phyloP scores from a whole-genome alignment of 2,329 filamentous ascomycete species.

The Fusarium xylarioides region DNA sequence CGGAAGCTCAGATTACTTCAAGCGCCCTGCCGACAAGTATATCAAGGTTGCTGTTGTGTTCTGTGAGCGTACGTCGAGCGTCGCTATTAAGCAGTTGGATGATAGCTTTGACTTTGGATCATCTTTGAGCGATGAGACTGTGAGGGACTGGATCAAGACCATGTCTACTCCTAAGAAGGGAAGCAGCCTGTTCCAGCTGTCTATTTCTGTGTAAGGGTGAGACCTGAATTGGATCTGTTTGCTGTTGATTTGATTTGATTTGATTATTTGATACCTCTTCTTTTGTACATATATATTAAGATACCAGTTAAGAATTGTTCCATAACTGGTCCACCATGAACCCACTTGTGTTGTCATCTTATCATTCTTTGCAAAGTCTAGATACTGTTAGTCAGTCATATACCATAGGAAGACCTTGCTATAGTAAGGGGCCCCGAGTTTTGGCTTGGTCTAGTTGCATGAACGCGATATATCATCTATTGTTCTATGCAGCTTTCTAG shows the following conservation, averaged over 20 bases:
- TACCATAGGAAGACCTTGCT: no score
- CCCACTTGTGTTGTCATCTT: background rate
- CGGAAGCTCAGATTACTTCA: slow-evolving; percentile 77
- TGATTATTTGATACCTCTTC: slow-evolving; percentile 10
- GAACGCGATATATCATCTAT: background rate
- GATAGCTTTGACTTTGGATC: slow-evolving; percentile 52
- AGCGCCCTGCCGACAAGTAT: slow-evolving; percentile 65
- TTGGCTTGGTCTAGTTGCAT: background rate
- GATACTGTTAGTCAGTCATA: no score
- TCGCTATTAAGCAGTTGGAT: slow-evolving; percentile 65
- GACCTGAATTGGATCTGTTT: background rate
- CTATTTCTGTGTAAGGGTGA: background rate
- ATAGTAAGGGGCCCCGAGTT: no score
- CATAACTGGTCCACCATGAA: background rate
- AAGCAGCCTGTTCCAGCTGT: slow-evolving; percentile 39
- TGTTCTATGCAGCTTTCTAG: slow-evolving; percentile 21
- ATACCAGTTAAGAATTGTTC: slow-evolving; percentile 7
- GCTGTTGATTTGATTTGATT: background rate
- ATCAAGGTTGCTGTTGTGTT: slow-evolving; percentile 74
- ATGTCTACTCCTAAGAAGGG: slow-evolving; percentile 17
- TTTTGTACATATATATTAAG: slow-evolving; percentile 16
- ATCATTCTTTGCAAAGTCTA: background rate
- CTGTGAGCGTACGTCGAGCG: slow-evolving; percentile 57
- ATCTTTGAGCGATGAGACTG: slow-evolving; percentile 50
- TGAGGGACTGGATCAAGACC: slow-evolving; percentile 48